These are phyloP conservation scores for Limonium bicolor DNA, from an alignment of 148 eudicot genomes.

Conservation along the genomic window DNA sequence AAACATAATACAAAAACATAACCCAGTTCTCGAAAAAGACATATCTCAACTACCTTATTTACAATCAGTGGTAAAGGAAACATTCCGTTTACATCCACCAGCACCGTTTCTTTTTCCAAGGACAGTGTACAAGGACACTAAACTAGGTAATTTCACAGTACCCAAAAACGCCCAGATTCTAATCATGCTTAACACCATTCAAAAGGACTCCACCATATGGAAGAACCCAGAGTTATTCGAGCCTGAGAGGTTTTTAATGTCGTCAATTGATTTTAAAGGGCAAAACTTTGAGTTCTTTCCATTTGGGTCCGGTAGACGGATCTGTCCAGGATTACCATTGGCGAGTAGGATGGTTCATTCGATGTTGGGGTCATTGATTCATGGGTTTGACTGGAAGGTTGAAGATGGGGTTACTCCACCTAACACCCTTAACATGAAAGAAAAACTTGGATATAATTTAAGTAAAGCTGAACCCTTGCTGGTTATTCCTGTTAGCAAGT, in stretches of 20 bases:
- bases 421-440: conserved; percentile 18
- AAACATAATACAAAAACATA: not conserved
- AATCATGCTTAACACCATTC: conserved; percentile 40
- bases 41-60: conserved; percentile 35
- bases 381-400: conserved; percentile 31
- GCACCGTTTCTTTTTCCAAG: conserved; percentile 35
- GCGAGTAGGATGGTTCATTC: conserved; percentile 9
- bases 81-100: conserved; percentile 43
- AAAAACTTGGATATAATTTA: conserved; percentile 20
- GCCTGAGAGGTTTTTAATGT: conserved; percentile 41
- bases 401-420: conserved; percentile 8
- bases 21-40: conserved; percentile 7
- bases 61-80: conserved; percentile 35
- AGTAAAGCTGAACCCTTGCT: conserved; percentile 10
- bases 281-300: conserved; percentile 41
- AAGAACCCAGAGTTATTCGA: conserved; percentile 18
- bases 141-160: conserved; percentile 17
- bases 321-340: conserved; percentile 36
- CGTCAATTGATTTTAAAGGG: conserved; percentile 25
- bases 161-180: conserved; percentile 35
- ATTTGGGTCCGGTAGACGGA: conserved; percentile 42
- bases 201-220: conserved; percentile 33
- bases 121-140: conserved; percentile 25
- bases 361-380: conserved; percentile 29
- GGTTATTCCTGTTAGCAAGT: conserved; percentile 3